These are phyloP conservation scores for Salvia rosmarinus DNA, from an alignment of 257 asterid genomes.

Conservation along the genomic window DNA sequence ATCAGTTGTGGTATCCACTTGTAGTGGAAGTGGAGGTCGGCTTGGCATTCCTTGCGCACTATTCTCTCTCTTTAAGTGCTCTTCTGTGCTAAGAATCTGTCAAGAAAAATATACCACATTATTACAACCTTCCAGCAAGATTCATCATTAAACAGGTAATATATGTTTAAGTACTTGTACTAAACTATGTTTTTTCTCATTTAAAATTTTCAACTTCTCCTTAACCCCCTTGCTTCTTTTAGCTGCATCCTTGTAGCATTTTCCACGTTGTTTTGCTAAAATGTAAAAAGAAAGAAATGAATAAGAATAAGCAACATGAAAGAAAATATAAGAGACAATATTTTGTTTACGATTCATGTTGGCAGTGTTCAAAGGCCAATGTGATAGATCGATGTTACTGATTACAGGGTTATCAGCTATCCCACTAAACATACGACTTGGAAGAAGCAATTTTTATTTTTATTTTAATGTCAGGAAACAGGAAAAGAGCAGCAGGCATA, in stretches of 20 bases:
- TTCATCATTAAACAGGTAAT: constrained; percentile 13
- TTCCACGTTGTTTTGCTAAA: constrained; percentile 55
- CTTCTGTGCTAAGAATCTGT: constrained; percentile 89
- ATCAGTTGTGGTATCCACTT: constrained; percentile 76
- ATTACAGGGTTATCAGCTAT: no score
- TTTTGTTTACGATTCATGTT: constrained; percentile 13
- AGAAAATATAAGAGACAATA: constrained; percentile 2
- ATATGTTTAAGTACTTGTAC: constrained; percentile 94
- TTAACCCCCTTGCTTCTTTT: constrained; percentile 70
- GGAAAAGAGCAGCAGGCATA: neutral
- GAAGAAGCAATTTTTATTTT: no score
- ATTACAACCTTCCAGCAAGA: neutral
- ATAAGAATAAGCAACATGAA: constrained; percentile 4
- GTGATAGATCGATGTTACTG: neutral
- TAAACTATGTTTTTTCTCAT: constrained; percentile 75
- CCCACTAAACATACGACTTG: no score
- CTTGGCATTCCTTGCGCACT: constrained; percentile 53
- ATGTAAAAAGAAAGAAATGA: constrained; percentile 29
- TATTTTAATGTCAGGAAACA: no score
- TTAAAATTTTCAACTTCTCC: constrained; percentile 70
- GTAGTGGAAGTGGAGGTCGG: constrained; percentile 68
- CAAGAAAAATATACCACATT: constrained; percentile 20
- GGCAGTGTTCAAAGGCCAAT: constrained; percentile 1
- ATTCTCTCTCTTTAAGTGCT: constrained; percentile 70
- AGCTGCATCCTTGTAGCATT: constrained; percentile 51